These are phyloP conservation scores for Alternaria tenuissima DNA, from an alignment of 2,329 filamentous ascomycete species.

Conservation along the genomic window DNA sequence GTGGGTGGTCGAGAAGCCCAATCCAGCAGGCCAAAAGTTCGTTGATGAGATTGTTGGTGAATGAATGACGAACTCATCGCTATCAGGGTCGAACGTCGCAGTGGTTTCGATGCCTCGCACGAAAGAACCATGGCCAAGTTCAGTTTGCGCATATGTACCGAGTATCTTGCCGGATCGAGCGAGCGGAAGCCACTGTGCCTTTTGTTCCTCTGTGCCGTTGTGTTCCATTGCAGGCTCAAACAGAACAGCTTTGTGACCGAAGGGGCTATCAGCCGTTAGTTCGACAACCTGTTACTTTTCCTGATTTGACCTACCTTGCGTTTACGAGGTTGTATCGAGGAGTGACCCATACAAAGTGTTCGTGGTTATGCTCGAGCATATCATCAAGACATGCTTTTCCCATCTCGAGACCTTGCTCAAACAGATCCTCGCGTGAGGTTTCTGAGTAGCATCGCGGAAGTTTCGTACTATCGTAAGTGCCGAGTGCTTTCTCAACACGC, in stretches of 20 bases:
- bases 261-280: conserved; percentile 18
- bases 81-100: conserved; percentile 54
- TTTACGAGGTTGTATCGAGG: conserved; percentile 24
- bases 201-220: conserved; percentile 52
- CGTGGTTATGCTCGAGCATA: conserved; percentile 24
- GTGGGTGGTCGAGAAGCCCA: conserved; percentile 29
- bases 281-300: too few species aligned
- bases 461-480: conserved; percentile 24
- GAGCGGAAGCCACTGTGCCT: conserved; percentile 51
- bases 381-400: conserved; percentile 37
- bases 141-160: conserved; percentile 58
- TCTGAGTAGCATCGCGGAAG: conserved; percentile 36
- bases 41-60: conserved; percentile 54
- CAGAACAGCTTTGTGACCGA: conserved; percentile 18
- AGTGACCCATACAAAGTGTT: conserved; percentile 29
- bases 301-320: conserved; percentile 11
- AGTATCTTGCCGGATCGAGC: conserved; percentile 53
- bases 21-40: conserved; percentile 30
- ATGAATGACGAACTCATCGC: conserved; percentile 58
- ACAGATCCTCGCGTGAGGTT: conserved; percentile 33
- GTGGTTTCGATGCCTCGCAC: conserved; percentile 58
- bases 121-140: conserved; percentile 61
- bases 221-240: conserved; percentile 49
- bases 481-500: conserved; percentile 23
- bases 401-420: conserved; percentile 31